Percentiles rank a stretch among this genome's conserved stretches.
phyloP scores from a whole-genome alignment of 208 protist species.

The Acanthamoeba rhysodes region DNA sequence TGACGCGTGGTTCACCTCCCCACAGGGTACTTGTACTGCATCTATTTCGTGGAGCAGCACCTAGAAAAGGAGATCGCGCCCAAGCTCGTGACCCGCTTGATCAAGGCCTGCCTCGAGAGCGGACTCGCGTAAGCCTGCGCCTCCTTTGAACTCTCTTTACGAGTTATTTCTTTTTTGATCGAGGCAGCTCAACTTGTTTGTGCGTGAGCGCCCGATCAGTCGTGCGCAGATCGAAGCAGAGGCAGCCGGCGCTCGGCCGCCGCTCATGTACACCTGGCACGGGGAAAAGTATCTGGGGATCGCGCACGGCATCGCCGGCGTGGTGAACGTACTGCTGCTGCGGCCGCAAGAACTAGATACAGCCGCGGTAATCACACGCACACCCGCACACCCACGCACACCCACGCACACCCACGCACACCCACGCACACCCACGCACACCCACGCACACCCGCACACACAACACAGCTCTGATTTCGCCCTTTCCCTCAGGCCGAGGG shows the following conservation, averaged over 20 bases:
- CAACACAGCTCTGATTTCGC: not conserved
- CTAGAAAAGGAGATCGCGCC: constrained; percentile 11
- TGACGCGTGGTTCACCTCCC: not conserved
- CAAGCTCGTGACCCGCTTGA: not conserved
- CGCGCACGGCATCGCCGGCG: constrained; percentile 53
- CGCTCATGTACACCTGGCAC: constrained; percentile 60
- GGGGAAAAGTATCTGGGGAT: constrained; percentile 50
- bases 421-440: not conserved
- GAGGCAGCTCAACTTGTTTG: not conserved
- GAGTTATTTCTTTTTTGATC: not conserved
- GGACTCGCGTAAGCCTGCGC: not conserved
- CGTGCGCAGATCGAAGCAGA: not conserved
- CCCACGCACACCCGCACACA: not conserved
- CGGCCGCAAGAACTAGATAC: constrained; percentile 7
- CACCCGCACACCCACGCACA: not conserved
- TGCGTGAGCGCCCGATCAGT: not conserved
- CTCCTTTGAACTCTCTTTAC: not conserved
- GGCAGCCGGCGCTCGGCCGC: not conserved
- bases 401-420: not conserved
- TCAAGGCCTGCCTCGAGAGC: constrained; percentile 10
- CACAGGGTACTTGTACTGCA: constrained; percentile 36
- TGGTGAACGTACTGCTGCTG: constrained; percentile 7
- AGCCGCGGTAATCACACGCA: not conserved
- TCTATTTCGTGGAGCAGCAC: constrained; percentile 39
- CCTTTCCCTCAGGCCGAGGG: constrained; percentile 7